phyloP scores from a whole-genome alignment of 305 asterid species.

The Coffea humblotiana region DNA sequence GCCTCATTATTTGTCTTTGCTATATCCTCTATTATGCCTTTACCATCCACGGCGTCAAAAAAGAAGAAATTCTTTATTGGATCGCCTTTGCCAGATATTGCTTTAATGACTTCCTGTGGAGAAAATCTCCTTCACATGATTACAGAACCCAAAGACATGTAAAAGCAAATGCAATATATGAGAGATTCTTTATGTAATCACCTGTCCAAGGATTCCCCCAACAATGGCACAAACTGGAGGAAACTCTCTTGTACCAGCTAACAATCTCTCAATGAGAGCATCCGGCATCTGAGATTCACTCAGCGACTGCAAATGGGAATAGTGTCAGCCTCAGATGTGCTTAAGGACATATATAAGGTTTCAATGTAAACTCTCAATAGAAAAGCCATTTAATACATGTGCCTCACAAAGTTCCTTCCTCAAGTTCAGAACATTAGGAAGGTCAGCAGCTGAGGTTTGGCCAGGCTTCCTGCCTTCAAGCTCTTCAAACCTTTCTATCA shows the following conservation, averaged over 20 bases:
- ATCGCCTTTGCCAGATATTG: slow-evolving; percentile 94
- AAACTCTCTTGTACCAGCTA: slow-evolving; percentile 66
- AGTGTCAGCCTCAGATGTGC: neutral
- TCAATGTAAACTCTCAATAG: neutral
- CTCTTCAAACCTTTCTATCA: slow-evolving; percentile 84
- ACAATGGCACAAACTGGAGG: slow-evolving; percentile 92
- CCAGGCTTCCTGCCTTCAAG: slow-evolving; percentile 67
- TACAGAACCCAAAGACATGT: neutral
- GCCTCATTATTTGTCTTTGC: slow-evolving; percentile 15
- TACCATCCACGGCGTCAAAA: slow-evolving; percentile 81
- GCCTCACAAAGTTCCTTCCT: slow-evolving; percentile 72
- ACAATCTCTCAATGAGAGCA: slow-evolving; percentile 66
- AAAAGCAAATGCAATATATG: neutral
- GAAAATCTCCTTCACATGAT: slow-evolving; percentile 9
- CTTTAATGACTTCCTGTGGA: slow-evolving; percentile 87
- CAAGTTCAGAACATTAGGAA: slow-evolving; percentile 55
- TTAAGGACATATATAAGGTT: slow-evolving; percentile 1
- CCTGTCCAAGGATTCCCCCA: slow-evolving; percentile 99
- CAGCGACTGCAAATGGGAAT: slow-evolving; percentile 44
- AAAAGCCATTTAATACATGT: slow-evolving; percentile 41
- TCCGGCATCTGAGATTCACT: slow-evolving; percentile 77
- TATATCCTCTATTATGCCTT: slow-evolving; percentile 82
- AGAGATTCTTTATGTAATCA: slow-evolving; percentile 16
- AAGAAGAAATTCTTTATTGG: slow-evolving; percentile 91
- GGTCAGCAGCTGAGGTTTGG: slow-evolving; percentile 69